Evolutionary conservation across 2,329 filamentous ascomycete genomes (phyloP).

Genomic region (Hymenoscyphus salicellus): DNA sequence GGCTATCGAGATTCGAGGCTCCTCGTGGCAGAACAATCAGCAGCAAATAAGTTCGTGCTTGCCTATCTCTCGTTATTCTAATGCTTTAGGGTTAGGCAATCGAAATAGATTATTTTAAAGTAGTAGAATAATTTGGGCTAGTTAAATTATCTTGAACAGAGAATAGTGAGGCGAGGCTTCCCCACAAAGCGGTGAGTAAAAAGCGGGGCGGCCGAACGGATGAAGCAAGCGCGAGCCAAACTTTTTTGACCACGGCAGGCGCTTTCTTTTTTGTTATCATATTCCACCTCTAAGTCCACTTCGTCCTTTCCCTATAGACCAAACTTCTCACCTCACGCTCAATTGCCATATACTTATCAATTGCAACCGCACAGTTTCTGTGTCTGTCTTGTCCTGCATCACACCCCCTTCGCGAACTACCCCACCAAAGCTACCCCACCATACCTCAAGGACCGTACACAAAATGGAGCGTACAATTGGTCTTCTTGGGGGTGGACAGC

Average conservation of each 20-base stretch:
- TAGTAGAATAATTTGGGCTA: no score
- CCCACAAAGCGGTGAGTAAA: neutral
- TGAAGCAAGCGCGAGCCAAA: neutral
- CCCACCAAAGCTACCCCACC: neutral
- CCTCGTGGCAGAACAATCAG: no score
- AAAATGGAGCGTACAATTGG: slow-evolving; percentile 39
- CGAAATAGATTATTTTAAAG: no score
- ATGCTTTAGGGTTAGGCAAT: no score
- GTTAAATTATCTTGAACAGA: no score
- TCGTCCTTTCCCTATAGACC: neutral
- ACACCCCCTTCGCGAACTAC: slow-evolving; percentile 8
- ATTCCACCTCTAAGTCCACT: no score
- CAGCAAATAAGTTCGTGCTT: no score
- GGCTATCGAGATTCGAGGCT: no score
- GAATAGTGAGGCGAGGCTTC: no score
- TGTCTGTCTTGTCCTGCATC: neutral
- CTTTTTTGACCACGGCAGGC: neutral
- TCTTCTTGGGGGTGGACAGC: slow-evolving; percentile 63
- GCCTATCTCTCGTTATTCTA: no score
- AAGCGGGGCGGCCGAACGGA: neutral
- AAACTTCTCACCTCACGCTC: neutral
- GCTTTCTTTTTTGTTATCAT: neutral
- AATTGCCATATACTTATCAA: neutral
- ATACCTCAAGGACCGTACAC: neutral
- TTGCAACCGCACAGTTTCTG: neutral